Base-by-base conservation (phyloP, 768 basidiomycete species). In the Kockovaella imperatae region DNA sequence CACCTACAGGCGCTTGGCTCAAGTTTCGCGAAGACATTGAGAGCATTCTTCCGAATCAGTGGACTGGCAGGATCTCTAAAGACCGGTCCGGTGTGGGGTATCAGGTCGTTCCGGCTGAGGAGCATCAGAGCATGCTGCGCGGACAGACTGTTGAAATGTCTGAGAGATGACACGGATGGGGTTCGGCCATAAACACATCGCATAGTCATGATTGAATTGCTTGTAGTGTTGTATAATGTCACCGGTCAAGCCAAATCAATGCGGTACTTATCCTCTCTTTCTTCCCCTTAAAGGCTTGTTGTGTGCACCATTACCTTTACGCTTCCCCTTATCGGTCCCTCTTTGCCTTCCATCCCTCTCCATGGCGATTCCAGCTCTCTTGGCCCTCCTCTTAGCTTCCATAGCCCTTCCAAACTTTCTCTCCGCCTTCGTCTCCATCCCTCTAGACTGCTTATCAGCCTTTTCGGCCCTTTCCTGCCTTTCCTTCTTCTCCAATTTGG, bases 311-410 rank as follows among this genome's bases (percentile, higher is more conserved):
- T 20, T 30, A 18, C 32, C 59, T 53, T 7, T 54, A n/a, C n/a
- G n/a, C 53, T 35, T 42, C 32, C 8, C 31, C 34, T 13, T 42
- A 31, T 25, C 26, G 18, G 8, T 50, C 55, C 38, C 52, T 7
- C 25, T 59, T 14, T 17, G 34, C 39, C 42, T 50, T 7, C 63
- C 64, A 54, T 61, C 57, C 43, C 68, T 30, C 38, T 82, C 83
- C 32, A 84, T 81, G 23, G 83, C 84, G 38, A 78, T 70, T 56
- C 79, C 80, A 11, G 83, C 84, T 68, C 86, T 86, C 67, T 86
- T 81, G 4, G 77, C 75, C 59, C 80, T 77, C 45, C 84, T 76
- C 35, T 74, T 76, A 34, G 73, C 74, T 65, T 87, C 84, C 64
- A 83, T 85, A 45, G 73, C 72, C 52, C 75, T 77, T 46, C 84